Base-by-base conservation (phyloP, 2,329 filamentous ascomycete genomes). In the Sporothrix sp. region DNA sequence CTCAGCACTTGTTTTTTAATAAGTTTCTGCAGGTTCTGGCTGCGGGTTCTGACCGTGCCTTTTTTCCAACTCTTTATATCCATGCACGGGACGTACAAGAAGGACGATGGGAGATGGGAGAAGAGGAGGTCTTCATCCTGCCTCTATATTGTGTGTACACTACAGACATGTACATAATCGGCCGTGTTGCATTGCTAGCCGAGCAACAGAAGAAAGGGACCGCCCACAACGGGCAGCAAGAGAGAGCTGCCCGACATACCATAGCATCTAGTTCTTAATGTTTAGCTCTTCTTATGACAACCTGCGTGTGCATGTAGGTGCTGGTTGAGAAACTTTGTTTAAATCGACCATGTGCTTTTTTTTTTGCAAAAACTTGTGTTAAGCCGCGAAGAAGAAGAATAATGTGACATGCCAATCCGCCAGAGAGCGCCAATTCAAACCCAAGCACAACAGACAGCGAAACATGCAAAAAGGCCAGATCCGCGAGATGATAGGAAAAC, bases 81-180 rank as follows among this genome's bases (percentile, higher is more conserved):
- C 43, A 35, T 14, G 43, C 30, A 45, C 25, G 8, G 43, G 30
- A 33, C 43, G 35, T 45, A 25, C 14, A 45, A n/a, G n/a, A 36
- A 28, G 32, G 37, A 28, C 23, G 9, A 5, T 14, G 20, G n/a
- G 10, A 13, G n/a, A 20, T 8, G 36, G 30, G 43, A 35, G 32
- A n/a, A 32, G 33, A 47, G 33, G 21, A 14, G 27, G 23, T 16
- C 33, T 37, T n/a, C n/a, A n/a, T n/a, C n/a, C n/a, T n/a, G n/a
- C n/a, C 44, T 30, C 23, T 21, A 38, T 20, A 38, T 52, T 48
- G 43, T 43, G 30, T 52, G 37, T 48, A 51, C 50, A 16, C 27
- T 30, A 30, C 30, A 39, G 16, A 43, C 11, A 36, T 52, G 37
- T 48, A 48, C 37, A 52, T 48, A 43, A 23, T 37, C 37, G 37